phyloP scores from a whole-genome alignment of 768 basidiomycete genomes.

The Termitomyces eurrhizus region DNA sequence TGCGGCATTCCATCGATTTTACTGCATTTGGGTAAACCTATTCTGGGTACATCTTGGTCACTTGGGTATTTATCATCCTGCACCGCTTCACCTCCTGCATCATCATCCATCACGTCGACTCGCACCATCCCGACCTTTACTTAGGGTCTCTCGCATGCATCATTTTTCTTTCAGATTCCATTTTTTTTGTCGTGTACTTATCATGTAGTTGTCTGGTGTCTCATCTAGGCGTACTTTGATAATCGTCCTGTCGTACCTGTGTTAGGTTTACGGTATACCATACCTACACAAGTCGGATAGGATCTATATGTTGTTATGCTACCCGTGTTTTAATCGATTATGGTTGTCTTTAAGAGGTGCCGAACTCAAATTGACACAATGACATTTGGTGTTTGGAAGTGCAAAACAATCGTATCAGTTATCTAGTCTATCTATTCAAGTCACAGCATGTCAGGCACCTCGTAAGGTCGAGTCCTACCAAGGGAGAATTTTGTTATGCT shows the following conservation, averaged over 20 bases:
- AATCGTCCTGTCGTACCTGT: background rate
- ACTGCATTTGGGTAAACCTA: background rate
- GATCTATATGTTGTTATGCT: background rate
- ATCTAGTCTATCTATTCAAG: no score
- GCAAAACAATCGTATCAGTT: no score
- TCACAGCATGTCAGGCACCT: slow-evolving; percentile 47
- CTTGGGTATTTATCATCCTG: slow-evolving; percentile 1
- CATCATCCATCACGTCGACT: background rate
- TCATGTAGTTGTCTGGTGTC: background rate
- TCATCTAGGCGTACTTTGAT: no score
- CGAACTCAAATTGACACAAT: no score
- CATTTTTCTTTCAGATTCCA: background rate
- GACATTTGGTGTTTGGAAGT: no score
- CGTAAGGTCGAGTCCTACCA: slow-evolving; percentile 52
- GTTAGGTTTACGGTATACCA: slow-evolving; percentile 4
- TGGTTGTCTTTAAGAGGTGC: background rate
- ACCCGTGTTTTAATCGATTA: background rate
- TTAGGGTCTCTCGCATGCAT: background rate
- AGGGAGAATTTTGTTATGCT: no score
- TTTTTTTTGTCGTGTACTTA: background rate
- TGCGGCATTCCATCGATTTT: background rate
- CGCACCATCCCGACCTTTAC: background rate
- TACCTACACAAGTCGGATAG: background rate
- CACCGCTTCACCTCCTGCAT: background rate
- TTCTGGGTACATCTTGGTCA: background rate